Evolutionary conservation across 306 rosid genomes (phyloP), one percentile per base, ranked within the genome.

Genomic region (Quercus aquifolioides): DNA sequence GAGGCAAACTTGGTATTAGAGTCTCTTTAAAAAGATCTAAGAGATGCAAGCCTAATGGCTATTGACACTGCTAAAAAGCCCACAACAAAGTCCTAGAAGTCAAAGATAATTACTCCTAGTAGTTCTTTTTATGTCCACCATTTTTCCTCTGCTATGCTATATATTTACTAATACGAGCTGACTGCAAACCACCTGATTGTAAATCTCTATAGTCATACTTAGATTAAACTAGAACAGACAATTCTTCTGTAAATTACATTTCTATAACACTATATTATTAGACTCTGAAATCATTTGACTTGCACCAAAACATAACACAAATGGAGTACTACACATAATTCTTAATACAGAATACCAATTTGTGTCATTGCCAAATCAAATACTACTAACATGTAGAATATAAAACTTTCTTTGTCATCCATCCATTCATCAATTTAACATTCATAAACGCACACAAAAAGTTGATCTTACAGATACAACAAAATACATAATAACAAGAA

Each of bases 281-380:
- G 64, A 58, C 14, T 21, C 65, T 58, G 43, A 14, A 64, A 64
- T 64, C 18, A 4, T 10, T 65, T 43, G 12, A 8, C 6, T 31
- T 18, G 23, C 51, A 65, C 51, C 14, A 65, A 18, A 31, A 65
- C 46, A 3, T 65, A 31, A 65, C 5, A 18, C 25, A 31, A 5
- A 65, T 1, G 10, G 5, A 65, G 49, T 65, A 65, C 15, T 8
- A 3, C 13, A 13, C 71, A 65, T 67, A 68, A 35, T 68, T 33
- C 52, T 19, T n/a, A 68, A n/a, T 18, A 17, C 28, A n/a, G 20
- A 1, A 2, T 4, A 19, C 72, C 5, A 12, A 68, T 18, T 5
- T 18, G 52, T 67, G 55, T 35, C 28, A 71, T 26, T 43, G 68
- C 41, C 52, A 71, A 73, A 80, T 43, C 51, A 79, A 76, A 54